phyloP scores from a whole-genome alignment of 768 basidiomycete genomes.

The Termitomyces sp. region DNA sequence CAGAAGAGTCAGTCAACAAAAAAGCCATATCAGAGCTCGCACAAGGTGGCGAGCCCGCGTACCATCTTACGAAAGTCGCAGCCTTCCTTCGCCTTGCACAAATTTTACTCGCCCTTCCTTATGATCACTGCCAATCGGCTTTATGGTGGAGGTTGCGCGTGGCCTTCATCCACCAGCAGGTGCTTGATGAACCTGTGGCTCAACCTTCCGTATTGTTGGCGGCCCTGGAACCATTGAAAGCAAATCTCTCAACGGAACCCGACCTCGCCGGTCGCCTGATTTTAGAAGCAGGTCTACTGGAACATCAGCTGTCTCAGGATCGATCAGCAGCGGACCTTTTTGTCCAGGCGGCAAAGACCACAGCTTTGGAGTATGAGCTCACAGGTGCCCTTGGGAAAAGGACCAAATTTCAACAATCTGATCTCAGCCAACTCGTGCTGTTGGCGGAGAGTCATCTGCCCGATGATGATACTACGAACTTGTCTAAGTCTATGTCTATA shows the following conservation, averaged over 20 bases:
- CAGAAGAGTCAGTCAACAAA: constrained; percentile 54
- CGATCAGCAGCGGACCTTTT: constrained; percentile 76
- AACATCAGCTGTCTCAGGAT: constrained; percentile 75
- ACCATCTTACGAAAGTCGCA: constrained; percentile 77
- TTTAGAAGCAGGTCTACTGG: constrained; percentile 76
- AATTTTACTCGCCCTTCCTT: constrained; percentile 57
- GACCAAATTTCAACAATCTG: constrained; percentile 88
- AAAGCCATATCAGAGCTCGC: constrained; percentile 76
- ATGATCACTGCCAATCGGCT: constrained; percentile 44
- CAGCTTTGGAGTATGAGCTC: constrained; percentile 83
- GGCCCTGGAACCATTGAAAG: constrained; percentile 39
- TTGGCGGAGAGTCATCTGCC: constrained; percentile 80
- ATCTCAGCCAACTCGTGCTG: constrained; percentile 87
- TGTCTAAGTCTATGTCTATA: constrained; percentile 8
- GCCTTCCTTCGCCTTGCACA: constrained; percentile 75
- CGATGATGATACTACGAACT: constrained; percentile 23
- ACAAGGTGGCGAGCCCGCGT: constrained; percentile 89
- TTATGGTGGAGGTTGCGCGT: constrained; percentile 87
- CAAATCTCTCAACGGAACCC: constrained; percentile 43
- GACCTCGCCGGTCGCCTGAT: constrained; percentile 67
- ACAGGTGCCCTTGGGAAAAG: constrained; percentile 91
- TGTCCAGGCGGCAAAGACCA: constrained; percentile 70
- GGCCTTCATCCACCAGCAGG: constrained; percentile 67
- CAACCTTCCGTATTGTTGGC: constrained; percentile 40
- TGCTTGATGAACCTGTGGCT: constrained; percentile 82